Evolutionary conservation across 495 filamentous ascomycete genomes (phyloP), one percentile per base, ranked within the genome.

Genomic region (Podospora tetraspora): DNA sequence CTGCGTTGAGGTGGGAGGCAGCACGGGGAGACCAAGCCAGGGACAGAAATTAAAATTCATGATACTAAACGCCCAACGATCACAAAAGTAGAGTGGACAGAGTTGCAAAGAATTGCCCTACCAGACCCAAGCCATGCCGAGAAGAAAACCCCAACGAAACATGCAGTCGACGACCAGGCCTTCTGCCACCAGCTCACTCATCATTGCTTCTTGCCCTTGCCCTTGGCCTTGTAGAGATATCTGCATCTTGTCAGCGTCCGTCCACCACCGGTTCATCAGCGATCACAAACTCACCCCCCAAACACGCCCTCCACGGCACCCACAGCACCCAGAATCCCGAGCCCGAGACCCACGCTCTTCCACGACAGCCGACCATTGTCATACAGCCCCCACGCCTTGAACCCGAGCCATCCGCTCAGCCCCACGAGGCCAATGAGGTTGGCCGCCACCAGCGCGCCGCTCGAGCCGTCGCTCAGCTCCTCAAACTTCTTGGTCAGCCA

Each of bases 331-430:
- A 81, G 21, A 29, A 84, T 73, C n/a, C 79, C 82, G n/a, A 89
- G 85, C 70, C 86, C 88, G 4, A 88, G 68, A 13, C 90, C 92
- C 32, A 87, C 82, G 68, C 89, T 80, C 77, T 90, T 84, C 90
- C 89, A 92, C 25, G 84, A 87, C 61, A 95, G 76, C 73, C 86
- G 84, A n/a, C 90, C 88, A 30, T 83, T 79, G 23, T 85, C 80
- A 71, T 92, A 90, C 60, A 83, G 69, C 19, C 78, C 77, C 74
- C 79, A 82, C 1, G 79, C 82, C 71, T 77, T 79, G 69, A 78
- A 84, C 43, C 82, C 82, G 12, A 84, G 66, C 75, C 75, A 84
- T 3, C 75, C 73, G 72, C 82, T 80, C 24, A 84, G 62, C 6
- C 82, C 82, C 8, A 84, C 73, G 10, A 84, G 74, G 11, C 78